Percentiles rank a stretch among this genome's conserved stretches.
Evolutionary conservation across 169 alveolate genomes (phyloP).

Genomic region (Plasmodium malariae): DNA sequence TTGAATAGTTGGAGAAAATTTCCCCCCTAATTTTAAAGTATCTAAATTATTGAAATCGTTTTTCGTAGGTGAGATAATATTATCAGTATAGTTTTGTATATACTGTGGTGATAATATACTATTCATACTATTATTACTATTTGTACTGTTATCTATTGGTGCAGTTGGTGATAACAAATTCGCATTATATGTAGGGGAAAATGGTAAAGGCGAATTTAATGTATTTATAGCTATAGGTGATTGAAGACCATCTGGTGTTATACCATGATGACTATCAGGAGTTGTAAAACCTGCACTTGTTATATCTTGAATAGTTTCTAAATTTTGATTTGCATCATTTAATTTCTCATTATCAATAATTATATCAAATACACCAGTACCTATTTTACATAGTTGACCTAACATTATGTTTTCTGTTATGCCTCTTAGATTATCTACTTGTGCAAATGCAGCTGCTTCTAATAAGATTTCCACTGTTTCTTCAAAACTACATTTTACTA

Average conservation of each 20-base stretch:
- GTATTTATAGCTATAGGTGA: slow-evolving; percentile 87
- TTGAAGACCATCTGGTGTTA: slow-evolving; percentile 81
- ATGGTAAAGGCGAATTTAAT: slow-evolving; percentile 84
- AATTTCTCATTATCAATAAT: slow-evolving; percentile 93
- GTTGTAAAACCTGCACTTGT: slow-evolving; percentile 86
- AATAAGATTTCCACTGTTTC: slow-evolving; percentile 99
- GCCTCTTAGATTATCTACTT: slow-evolving; percentile 93
- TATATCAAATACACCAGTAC: slow-evolving; percentile 95
- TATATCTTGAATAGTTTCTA: slow-evolving; percentile 86
- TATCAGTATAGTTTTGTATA: slow-evolving; percentile 46
- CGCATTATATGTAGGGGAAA: slow-evolving; percentile 87
- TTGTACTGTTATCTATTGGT: slow-evolving; percentile 76
- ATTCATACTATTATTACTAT: no score
- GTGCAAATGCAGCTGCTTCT: slow-evolving; percentile 99
- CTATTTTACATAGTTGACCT: slow-evolving; percentile 95
- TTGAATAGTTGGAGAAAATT: slow-evolving; percentile 90
- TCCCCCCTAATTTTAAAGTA: slow-evolving; percentile 90
- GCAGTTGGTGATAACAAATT: slow-evolving; percentile 83
- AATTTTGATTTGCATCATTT: slow-evolving; percentile 90
- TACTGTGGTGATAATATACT: slow-evolving; percentile 78
- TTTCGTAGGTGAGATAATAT: slow-evolving; percentile 70
- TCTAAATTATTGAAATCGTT: slow-evolving; percentile 78
- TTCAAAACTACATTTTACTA: slow-evolving; percentile 98
- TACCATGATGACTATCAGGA: slow-evolving; percentile 82
- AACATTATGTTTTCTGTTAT: slow-evolving; percentile 97